Conservation (phyloP, 345 rosid species). For the Lepidium didymum region DNA sequence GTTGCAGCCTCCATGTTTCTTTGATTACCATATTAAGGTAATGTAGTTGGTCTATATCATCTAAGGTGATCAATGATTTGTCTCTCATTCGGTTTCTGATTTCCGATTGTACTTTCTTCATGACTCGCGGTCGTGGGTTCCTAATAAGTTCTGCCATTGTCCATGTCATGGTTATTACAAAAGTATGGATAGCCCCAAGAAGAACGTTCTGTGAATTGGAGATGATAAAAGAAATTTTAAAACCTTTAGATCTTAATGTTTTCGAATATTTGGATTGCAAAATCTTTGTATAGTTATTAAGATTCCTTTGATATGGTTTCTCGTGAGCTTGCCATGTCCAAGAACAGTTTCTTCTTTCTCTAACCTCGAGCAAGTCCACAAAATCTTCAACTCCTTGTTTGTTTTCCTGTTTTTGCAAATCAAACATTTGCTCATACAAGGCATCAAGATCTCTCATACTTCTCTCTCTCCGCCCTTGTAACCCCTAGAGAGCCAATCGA, state of each 20-base stretch:
- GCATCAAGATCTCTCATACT: conserved; percentile 23
- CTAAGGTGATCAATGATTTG: neutral
- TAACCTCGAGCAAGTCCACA: neutral
- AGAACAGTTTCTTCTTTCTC: conserved; percentile 9
- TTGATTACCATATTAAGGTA: conserved; percentile 9
- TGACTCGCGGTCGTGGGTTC: conserved; percentile 32
- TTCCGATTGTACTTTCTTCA: conserved; percentile 42
- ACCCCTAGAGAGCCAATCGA: conserved; percentile 34
- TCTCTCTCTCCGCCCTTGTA: conserved; percentile 13
- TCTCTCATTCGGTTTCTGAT: conserved; percentile 21
- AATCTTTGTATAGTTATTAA: neutral
- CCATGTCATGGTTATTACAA: conserved; percentile 30
- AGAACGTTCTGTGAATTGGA: conserved; percentile 21
- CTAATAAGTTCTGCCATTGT: conserved; percentile 38
- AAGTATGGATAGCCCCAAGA: conserved; percentile 15
- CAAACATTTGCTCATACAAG: conserved; percentile 31
- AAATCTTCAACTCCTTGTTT: conserved; percentile 20
- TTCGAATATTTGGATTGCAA: no score
- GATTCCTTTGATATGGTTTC: conserved; percentile 15
- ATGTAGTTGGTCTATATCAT: neutral
- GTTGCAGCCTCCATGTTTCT: conserved; percentile 16
- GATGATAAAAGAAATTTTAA: no score
- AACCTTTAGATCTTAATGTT: no score
- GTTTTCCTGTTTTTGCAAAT: conserved; percentile 29
- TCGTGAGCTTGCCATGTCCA: neutral